Conservation (phyloP, 805 yeast species). For the Yarrowia porcina region DNA sequence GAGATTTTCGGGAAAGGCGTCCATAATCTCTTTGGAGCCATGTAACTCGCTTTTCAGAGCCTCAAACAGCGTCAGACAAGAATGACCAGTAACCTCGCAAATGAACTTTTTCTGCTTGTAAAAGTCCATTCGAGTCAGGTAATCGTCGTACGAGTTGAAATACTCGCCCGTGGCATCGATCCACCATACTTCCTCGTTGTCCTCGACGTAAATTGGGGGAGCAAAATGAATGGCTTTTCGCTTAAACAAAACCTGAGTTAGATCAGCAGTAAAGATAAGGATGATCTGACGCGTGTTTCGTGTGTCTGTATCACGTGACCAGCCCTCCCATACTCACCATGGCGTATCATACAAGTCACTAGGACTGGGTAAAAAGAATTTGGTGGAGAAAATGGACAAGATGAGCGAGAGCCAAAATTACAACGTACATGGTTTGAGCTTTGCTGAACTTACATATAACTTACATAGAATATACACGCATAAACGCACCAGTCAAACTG, state of each 20-base stretch:
- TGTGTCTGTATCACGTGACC: too few relatives aligned
- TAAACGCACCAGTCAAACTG: background rate
- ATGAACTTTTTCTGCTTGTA: slow-evolving; percentile 63
- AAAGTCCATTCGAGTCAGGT: slow-evolving; percentile 48
- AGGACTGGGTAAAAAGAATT: background rate
- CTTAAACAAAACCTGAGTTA: slow-evolving; percentile 40
- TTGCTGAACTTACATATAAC: slow-evolving; percentile 21
- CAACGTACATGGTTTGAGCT: slow-evolving; percentile 18
- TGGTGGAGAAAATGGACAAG: background rate
- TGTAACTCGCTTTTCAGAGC: slow-evolving; percentile 68
- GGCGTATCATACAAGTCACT: slow-evolving; percentile 15
- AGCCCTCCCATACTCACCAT: slow-evolving; percentile 14
- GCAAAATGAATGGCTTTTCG: slow-evolving; percentile 36
- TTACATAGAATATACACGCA: slow-evolving; percentile 19
- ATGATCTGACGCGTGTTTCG: background rate
- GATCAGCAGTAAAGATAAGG: background rate
- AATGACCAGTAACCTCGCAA: slow-evolving; percentile 93
- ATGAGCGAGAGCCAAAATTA: slow-evolving; percentile 18
- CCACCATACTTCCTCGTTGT: slow-evolving; percentile 64
- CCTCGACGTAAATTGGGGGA: slow-evolving; percentile 30
- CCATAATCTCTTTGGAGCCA: slow-evolving; percentile 57
- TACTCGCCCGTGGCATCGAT: slow-evolving; percentile 87
- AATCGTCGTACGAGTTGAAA: slow-evolving; percentile 74
- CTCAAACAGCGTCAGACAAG: slow-evolving; percentile 85
- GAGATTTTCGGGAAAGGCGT: slow-evolving; percentile 82